Evolutionary conservation across 108 stramenopile genomes (phyloP).

Genomic region (Cyclostephanos tholiformis): DNA sequence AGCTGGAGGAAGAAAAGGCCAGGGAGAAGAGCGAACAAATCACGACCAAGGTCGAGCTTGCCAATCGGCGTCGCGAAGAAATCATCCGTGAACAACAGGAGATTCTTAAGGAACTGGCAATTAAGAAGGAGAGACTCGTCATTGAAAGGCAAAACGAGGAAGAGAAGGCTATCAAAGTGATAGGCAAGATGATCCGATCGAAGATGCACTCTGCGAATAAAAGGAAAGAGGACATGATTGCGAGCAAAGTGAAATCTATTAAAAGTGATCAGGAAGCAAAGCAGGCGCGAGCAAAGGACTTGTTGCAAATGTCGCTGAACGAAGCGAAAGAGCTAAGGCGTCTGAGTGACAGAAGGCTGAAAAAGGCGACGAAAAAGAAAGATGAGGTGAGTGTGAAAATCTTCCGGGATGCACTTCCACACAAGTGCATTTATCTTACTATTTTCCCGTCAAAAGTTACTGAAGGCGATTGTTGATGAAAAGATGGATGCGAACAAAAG

Average conservation of each 20-base stretch:
- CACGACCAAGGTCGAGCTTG: neutral
- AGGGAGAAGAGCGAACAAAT: neutral
- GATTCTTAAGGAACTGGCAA: neutral
- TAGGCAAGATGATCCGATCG: conserved; percentile 3
- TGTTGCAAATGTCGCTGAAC: neutral
- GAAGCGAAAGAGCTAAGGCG: neutral
- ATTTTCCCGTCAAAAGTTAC: neutral
- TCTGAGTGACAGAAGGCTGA: neutral
- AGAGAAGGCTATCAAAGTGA: conserved; percentile 2
- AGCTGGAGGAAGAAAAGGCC: conserved; percentile 3
- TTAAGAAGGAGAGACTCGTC: conserved; percentile 7
- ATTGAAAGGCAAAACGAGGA: conserved; percentile 5
- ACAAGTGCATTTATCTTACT: neutral
- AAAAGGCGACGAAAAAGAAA: neutral
- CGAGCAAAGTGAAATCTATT: conserved; percentile 1
- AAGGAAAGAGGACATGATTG: conserved; percentile 4
- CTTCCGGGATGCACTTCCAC: neutral
- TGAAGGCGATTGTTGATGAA: conserved; percentile 6
- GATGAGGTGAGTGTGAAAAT: neutral
- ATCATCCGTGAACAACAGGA: conserved; percentile 7
- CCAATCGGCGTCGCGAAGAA: conserved; percentile 5
- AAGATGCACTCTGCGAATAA: neutral
- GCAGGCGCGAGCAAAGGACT: neutral
- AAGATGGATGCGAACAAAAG: neutral
- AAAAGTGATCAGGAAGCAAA: neutral